Evolutionary conservation across 2,329 filamentous ascomycete genomes (phyloP), one percentile per base, ranked within the genome.

Genomic region (Fusarium compactum): DNA sequence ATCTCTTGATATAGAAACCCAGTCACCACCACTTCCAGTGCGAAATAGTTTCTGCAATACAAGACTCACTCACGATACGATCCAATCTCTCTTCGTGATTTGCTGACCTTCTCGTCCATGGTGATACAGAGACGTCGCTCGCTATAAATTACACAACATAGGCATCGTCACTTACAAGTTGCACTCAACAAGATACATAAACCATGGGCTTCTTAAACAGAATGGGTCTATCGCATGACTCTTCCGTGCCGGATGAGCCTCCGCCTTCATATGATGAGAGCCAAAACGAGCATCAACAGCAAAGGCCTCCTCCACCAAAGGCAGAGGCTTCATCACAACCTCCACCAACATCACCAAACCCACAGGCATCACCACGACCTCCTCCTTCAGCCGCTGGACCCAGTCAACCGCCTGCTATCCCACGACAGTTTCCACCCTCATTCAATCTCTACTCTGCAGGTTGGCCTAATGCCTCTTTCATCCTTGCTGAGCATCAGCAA

Each of bases 381-480:
- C 52, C 27, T 30, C 30, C 41, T 34, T 27, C 47, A 25, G 34
- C 25, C n/a, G 32, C 54, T 6, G 65, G 50, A 3, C 57, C 65
- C 3, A 61, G 58, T 18, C 57, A 62, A 50, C 18, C 34, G 41
- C 25, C 50, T 6, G 16, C 41, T 20, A 50, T 62, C 22, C 62
- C 65, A 22, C 62, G 64, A 40, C 69, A 66, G 8, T 75, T 74
- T 34, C 73, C 73, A 4, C 63, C 60, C 4, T 27, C 62, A 12
- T 76, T 75, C 46, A 75, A 71, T 45, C 55, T 75, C 18, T 75
- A 76, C 52, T 47, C 38, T 4, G 27, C 47, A 48, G 58, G 51
- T 30, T 67, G 53, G 45, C 27, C 53, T 4, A 51, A 32, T 14
- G 27, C 46, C 16, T 41, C 30, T 14, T 75, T 57, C 44, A 64